A percentile compares a stretch with the other conserved stretches of the same genome.
Evolutionary conservation across 192 early-diverging fungal species (phyloP).

Genomic region (Tieghemiomyces parasiticus): DNA sequence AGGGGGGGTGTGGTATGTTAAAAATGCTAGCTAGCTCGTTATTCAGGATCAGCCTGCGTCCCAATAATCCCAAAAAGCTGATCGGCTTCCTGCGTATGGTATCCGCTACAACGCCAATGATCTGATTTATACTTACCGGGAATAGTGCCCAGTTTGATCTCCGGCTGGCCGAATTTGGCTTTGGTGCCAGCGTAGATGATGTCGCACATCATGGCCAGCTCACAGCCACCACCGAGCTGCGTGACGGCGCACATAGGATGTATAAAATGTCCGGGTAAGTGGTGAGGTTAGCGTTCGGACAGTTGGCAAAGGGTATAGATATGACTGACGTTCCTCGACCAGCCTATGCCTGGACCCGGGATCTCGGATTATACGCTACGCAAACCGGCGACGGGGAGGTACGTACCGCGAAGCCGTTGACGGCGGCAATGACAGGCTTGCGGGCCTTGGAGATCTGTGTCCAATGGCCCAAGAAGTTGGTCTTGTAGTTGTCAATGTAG

Average conservation of each 20-base stretch:
- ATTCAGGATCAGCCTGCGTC: too few relatives aligned
- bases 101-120: conserved; percentile 12
- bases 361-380: too few relatives aligned
- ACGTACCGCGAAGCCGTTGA: conserved; percentile 89
- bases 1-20: too few relatives aligned
- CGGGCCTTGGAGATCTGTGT: conserved; percentile 73
- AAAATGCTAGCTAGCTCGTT: too few relatives aligned
- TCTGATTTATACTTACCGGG: conserved; percentile 45
- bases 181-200: conserved; percentile 98
- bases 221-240: conserved; percentile 92
- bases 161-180: conserved; percentile 94
- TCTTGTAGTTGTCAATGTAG: conserved; percentile 79
- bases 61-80: too few relatives aligned
- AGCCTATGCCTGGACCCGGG: too few relatives aligned
- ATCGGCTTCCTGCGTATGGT: too few relatives aligned
- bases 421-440: conserved; percentile 96
- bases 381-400: conserved; percentile 3
- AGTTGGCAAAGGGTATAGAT: too few relatives aligned
- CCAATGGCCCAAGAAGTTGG: conserved; percentile 91
- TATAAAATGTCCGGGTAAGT: not conserved
- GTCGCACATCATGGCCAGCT: conserved; percentile 99
- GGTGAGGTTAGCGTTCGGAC: too few relatives aligned
- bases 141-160: conserved; percentile 96
- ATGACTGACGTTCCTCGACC: too few relatives aligned
- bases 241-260: not conserved